Conservation (phyloP, 1,284 basidiomycete genomes). For the Ceratobasidium sp. region DNA sequence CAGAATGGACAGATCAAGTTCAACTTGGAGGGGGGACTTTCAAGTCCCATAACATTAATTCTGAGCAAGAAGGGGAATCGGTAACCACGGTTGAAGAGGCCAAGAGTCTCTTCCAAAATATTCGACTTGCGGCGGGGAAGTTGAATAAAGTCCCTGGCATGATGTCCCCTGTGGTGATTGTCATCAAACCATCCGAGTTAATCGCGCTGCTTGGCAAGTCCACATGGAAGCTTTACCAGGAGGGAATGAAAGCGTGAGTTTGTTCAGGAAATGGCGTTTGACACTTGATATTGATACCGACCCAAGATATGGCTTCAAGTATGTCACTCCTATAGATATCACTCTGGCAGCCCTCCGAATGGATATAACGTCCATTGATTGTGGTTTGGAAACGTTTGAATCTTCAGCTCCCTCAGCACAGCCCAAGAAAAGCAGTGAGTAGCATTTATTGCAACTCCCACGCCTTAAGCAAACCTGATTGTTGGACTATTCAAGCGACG, state of each 20-base stretch:
- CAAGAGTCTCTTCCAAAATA: conserved; percentile 13
- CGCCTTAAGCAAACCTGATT: background rate
- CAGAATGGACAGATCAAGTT: conserved; percentile 35
- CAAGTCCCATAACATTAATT: conserved; percentile 35
- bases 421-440: conserved; percentile 8
- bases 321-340: conserved; percentile 25
- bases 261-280: no score
- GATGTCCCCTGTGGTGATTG: conserved; percentile 29
- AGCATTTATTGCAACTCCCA: background rate
- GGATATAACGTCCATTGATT: conserved; percentile 16
- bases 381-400: conserved; percentile 6
- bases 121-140: conserved; percentile 15
- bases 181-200: conserved; percentile 29
- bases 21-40: conserved; percentile 30
- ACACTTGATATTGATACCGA: background rate
- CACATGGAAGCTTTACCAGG: conserved; percentile 17
- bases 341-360: conserved; percentile 20
- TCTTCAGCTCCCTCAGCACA: background rate
- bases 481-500: background rate
- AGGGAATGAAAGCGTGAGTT: conserved; percentile 33
- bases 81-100: conserved; percentile 14
- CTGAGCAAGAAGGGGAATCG: conserved; percentile 1
- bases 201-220: conserved; percentile 6
- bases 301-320: conserved; percentile 28
- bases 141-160: conserved; percentile 17